phyloP scores from a whole-genome alignment of 305 asterid species.

The Ilex paraguariensis region DNA sequence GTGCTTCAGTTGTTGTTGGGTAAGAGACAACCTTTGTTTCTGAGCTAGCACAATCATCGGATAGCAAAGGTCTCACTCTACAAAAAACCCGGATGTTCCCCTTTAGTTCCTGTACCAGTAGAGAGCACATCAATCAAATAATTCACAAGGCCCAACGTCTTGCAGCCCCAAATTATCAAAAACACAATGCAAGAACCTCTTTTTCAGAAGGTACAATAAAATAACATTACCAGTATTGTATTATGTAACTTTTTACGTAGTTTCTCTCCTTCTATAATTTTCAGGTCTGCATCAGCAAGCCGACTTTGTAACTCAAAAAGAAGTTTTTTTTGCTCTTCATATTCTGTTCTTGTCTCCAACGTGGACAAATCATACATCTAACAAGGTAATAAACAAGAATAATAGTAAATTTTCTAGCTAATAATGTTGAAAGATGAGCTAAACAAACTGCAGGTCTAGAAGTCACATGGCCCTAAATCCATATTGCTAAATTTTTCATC shows the following conservation, averaged over 20 bases:
- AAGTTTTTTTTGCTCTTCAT: constrained; percentile 51
- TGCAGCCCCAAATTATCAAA: background rate
- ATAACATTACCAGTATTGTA: constrained; percentile 62
- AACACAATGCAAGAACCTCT: background rate
- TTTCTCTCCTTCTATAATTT: constrained; percentile 75
- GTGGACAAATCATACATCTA: constrained; percentile 69
- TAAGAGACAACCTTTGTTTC: constrained; percentile 71
- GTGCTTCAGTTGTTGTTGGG: constrained; percentile 66
- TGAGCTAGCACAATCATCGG: constrained; percentile 56
- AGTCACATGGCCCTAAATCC: constrained; percentile 1
- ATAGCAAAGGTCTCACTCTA: constrained; percentile 79
- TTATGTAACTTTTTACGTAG: constrained; percentile 84
- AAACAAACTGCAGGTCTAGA: background rate
- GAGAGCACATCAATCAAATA: background rate
- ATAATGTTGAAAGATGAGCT: background rate
- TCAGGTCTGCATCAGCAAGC: constrained; percentile 66
- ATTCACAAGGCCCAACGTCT: background rate
- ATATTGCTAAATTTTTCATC: background rate
- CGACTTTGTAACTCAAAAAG: constrained; percentile 53
- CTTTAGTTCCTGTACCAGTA: constrained; percentile 74
- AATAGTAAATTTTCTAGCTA: background rate
- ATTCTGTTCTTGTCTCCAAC: constrained; percentile 58
- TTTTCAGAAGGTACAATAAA: background rate
- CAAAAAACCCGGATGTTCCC: constrained; percentile 95
- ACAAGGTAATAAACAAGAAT: constrained; percentile 11